Conservation (phyloP, 345 rosid genomes). For the Citrus trifoliata region DNA sequence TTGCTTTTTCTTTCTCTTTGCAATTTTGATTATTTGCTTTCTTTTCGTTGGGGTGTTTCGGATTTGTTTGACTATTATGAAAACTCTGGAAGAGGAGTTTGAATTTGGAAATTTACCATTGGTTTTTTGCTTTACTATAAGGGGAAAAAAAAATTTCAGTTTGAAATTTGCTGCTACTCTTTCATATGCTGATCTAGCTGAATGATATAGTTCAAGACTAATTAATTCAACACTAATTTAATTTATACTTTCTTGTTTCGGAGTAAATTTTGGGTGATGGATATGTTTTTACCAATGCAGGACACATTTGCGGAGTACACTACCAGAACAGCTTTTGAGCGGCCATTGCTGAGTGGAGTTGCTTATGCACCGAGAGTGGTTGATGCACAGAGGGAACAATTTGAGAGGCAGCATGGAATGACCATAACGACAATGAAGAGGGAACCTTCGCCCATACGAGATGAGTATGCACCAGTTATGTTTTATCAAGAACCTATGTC, state of each 20-base stretch:
- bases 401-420: slow-evolving; percentile 85
- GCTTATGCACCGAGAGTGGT: slow-evolving; percentile 84
- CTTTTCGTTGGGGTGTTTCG: neutral
- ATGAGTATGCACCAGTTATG: slow-evolving; percentile 95
- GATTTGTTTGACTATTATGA: neutral
- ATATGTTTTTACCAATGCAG: slow-evolving; percentile 41
- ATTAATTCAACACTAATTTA: neutral
- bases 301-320: slow-evolving; percentile 97
- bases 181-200: neutral
- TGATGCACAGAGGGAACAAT: slow-evolving; percentile 63
- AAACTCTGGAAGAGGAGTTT: neutral
- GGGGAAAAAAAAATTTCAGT: neutral
- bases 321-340: slow-evolving; percentile 90
- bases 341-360: slow-evolving; percentile 93
- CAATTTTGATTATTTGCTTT: neutral
- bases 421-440: slow-evolving; percentile 86
- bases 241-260: neutral
- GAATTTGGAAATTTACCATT: neutral
- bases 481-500: slow-evolving; percentile 91
- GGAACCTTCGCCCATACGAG: slow-evolving; percentile 82
- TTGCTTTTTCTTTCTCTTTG: slow-evolving; percentile 5
- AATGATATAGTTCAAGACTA: neutral
- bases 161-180: slow-evolving; percentile 1
- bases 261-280: neutral
- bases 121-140: neutral